A percentile compares a stretch with the other conserved stretches of the same genome.
phyloP scores from a whole-genome alignment of 176 grass and related monocot genomes.

The Avena atlantica region DNA sequence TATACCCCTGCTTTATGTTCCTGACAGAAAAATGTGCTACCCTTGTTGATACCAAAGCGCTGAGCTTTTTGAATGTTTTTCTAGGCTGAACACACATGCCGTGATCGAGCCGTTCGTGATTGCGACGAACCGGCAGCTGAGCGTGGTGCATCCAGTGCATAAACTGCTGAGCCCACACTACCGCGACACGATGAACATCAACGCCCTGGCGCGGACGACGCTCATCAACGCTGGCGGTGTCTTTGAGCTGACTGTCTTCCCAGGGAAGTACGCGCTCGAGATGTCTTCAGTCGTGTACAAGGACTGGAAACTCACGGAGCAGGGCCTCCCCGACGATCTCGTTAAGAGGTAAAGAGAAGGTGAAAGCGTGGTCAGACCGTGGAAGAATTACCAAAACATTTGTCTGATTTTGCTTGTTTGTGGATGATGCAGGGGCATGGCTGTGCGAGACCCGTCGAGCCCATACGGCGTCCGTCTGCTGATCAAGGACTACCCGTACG shows the following conservation, averaged over 20 bases:
- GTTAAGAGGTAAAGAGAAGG: constrained; percentile 61
- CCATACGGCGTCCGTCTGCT: constrained; percentile 60
- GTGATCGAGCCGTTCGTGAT: constrained; percentile 89
- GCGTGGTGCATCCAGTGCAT: constrained; percentile 74
- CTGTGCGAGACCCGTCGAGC: constrained; percentile 49
- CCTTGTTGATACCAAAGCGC: not conserved
- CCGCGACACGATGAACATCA: constrained; percentile 96
- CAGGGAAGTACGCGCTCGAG: constrained; percentile 61
- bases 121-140: constrained; percentile 80
- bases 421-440: constrained; percentile 52
- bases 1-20: constrained; percentile 7
- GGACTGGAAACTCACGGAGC: constrained; percentile 87
- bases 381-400: not conserved
- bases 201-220: constrained; percentile 72
- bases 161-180: constrained; percentile 90
- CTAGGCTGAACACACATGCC: constrained; percentile 86
- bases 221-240: constrained; percentile 85
- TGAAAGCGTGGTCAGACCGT: not conserved
- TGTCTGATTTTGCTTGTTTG: not conserved
- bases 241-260: constrained; percentile 81
- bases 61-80: constrained; percentile 31
- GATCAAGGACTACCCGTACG: constrained; percentile 86
- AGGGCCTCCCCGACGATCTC: constrained; percentile 77
- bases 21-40: not conserved
- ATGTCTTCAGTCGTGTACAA: constrained; percentile 83